Percentiles rank a stretch among this genome's conserved stretches.
phyloP scores from a whole-genome alignment of 2,329 filamentous ascomycete species.

The Ophiostoma ips region DNA sequence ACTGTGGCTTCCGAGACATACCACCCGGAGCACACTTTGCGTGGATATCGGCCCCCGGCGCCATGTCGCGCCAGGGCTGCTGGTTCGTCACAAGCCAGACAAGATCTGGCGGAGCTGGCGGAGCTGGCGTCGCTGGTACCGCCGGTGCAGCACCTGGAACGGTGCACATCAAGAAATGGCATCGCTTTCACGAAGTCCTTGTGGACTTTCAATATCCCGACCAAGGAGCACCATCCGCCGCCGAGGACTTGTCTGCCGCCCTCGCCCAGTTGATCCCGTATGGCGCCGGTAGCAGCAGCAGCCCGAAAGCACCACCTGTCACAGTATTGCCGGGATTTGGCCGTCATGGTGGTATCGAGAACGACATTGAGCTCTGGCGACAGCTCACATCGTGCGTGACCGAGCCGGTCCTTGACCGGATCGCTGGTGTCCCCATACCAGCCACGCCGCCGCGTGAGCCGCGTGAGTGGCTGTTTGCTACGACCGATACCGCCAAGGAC shows the following conservation, averaged over 20 bases:
- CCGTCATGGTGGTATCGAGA: neutral
- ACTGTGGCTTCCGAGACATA: constrained; percentile 40
- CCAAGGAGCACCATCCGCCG: constrained; percentile 31
- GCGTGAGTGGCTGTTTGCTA: constrained; percentile 41
- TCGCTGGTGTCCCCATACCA: constrained; percentile 24
- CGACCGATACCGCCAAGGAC: constrained; percentile 36
- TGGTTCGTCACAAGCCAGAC: constrained; percentile 32
- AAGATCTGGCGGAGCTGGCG: too few species aligned
- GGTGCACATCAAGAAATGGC: constrained; percentile 39
- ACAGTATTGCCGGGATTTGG: neutral
- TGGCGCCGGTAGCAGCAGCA: neutral
- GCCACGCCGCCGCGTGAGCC: neutral
- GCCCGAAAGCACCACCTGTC: neutral
- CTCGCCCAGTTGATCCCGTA: constrained; percentile 32
- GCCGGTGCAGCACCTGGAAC: constrained; percentile 12
- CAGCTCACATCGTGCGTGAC: constrained; percentile 36
- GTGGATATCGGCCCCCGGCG: constrained; percentile 38
- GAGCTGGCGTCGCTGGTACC: too few species aligned
- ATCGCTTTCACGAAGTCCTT: constrained; percentile 40
- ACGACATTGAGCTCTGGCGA: constrained; percentile 30
- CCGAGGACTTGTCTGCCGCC: constrained; percentile 25
- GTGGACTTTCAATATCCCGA: constrained; percentile 28
- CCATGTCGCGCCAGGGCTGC: constrained; percentile 39
- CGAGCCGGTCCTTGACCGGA: constrained; percentile 28
- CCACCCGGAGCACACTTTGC: constrained; percentile 44